Evolutionary conservation across 2,329 filamentous ascomycete species (phyloP).

Genomic region (Nemania sp.): DNA sequence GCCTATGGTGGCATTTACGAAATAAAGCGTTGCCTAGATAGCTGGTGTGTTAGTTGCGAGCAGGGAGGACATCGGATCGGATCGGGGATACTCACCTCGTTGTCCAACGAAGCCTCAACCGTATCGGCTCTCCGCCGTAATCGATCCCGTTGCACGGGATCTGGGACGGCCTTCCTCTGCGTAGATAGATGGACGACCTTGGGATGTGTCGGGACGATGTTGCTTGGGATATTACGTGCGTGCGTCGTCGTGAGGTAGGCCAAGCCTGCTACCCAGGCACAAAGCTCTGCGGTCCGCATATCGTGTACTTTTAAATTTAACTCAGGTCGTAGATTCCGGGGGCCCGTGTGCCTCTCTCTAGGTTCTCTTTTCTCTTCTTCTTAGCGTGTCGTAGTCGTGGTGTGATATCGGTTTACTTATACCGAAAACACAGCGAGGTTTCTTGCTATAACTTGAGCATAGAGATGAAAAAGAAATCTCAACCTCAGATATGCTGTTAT

Average conservation of each 20-base stretch:
- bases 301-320: constrained; percentile 16
- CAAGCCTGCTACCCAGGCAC: constrained; percentile 37
- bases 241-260: constrained; percentile 32
- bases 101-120: constrained; percentile 55
- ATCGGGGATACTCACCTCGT: constrained; percentile 53
- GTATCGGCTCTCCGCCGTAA: constrained; percentile 51
- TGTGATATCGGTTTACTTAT: neutral
- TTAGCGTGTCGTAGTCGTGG: neutral
- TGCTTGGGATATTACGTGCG: constrained; percentile 37
- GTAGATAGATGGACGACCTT: constrained; percentile 54
- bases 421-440: neutral
- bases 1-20: constrained; percentile 65
- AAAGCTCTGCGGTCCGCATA: constrained; percentile 36
- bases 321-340: neutral
- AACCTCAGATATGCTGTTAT: neutral
- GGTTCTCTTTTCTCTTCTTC: neutral
- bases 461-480: neutral
- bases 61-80: no score
- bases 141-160: constrained; percentile 52
- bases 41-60: neutral
- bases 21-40: constrained; percentile 68
- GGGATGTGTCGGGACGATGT: constrained; percentile 33
- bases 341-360: neutral
- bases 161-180: constrained; percentile 45
- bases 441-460: constrained; percentile 2